Conservation (phyloP, 306 rosid genomes). For the Castanopsis chinensis region DNA sequence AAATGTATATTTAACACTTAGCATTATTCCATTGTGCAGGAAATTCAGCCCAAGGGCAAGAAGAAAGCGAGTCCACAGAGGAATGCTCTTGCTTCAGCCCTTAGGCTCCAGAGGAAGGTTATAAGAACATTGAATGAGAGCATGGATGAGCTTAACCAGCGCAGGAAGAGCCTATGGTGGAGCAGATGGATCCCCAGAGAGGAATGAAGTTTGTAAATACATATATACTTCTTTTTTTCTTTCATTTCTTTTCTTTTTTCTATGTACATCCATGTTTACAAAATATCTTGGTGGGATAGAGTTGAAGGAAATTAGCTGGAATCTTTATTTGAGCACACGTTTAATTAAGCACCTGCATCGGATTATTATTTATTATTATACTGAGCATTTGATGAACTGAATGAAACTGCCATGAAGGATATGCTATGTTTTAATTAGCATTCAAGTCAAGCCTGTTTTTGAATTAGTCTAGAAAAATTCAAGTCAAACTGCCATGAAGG, state of each 20-base stretch:
- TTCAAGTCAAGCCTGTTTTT: background rate
- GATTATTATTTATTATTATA: slow-evolving; percentile 14
- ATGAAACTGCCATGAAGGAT: slow-evolving; percentile 31
- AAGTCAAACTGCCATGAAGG: background rate
- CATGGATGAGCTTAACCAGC: slow-evolving; percentile 68
- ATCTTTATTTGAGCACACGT: slow-evolving; percentile 51
- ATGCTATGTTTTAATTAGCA: slow-evolving; percentile 4
- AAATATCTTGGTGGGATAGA: slow-evolving; percentile 33
- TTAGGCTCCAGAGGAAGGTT: slow-evolving; percentile 70
- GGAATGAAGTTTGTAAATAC: slow-evolving; percentile 59
- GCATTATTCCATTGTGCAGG: slow-evolving; percentile 38
- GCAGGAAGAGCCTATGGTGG: slow-evolving; percentile 92
- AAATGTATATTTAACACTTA: background rate
- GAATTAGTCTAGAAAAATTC: background rate
- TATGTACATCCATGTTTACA: slow-evolving; percentile 51
- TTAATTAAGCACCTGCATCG: slow-evolving; percentile 35
- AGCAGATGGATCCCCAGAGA: slow-evolving; percentile 96
- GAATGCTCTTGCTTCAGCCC: slow-evolving; percentile 82
- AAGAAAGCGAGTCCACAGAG: slow-evolving; percentile 61
- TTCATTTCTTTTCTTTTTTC: slow-evolving; percentile 24
- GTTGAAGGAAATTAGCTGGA: slow-evolving; percentile 33
- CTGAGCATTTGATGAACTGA: slow-evolving; percentile 26
- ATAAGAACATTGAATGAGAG: slow-evolving; percentile 79
- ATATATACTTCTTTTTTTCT: slow-evolving; percentile 5
- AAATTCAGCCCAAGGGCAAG: slow-evolving; percentile 53